Percentiles rank a stretch among this genome's conserved stretches.
phyloP scores from a whole-genome alignment of 2,329 filamentous ascomycete species.

The Verticillium longisporum region DNA sequence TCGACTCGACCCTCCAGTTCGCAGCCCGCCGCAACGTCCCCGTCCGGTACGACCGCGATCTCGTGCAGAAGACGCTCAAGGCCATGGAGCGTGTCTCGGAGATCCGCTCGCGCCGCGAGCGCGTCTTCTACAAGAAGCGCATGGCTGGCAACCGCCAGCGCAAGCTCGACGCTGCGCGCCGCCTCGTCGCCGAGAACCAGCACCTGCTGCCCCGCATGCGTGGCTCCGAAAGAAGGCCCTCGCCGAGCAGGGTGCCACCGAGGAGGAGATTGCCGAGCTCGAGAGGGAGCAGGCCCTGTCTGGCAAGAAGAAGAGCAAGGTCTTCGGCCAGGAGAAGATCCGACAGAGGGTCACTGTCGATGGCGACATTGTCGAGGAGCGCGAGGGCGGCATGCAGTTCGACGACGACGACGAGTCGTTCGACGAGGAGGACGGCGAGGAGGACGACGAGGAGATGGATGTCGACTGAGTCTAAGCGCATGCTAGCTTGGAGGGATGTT shows the following conservation, averaged over 20 bases:
- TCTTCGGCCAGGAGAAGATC: slow-evolving; percentile 36
- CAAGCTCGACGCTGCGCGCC: slow-evolving; percentile 69
- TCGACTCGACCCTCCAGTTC: slow-evolving; percentile 91
- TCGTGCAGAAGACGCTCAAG: slow-evolving; percentile 78
- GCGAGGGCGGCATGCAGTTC: slow-evolving; percentile 12
- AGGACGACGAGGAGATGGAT: slow-evolving; percentile 22
- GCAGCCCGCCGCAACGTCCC: slow-evolving; percentile 89
- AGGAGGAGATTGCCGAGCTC: slow-evolving; percentile 42
- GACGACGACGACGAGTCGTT: slow-evolving; percentile 12
- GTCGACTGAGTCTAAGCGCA: slow-evolving; percentile 16
- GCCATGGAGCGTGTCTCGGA: slow-evolving; percentile 89
- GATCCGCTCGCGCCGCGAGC: slow-evolving; percentile 76
- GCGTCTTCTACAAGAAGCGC: slow-evolving; percentile 88
- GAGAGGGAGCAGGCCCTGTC: slow-evolving; percentile 24
- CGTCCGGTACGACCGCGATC: slow-evolving; percentile 90
- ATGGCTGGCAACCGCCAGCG: slow-evolving; percentile 86
- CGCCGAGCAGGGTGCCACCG: slow-evolving; percentile 40
- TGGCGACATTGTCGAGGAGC: slow-evolving; percentile 24
- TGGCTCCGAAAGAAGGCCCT: slow-evolving; percentile 54
- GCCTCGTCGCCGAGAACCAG: slow-evolving; percentile 76
- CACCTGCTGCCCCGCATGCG: slow-evolving; percentile 73
- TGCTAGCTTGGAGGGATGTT: background rate
- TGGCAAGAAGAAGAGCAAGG: slow-evolving; percentile 19
- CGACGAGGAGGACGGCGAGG: slow-evolving; percentile 9
- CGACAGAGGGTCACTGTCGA: slow-evolving; percentile 28